Evolutionary conservation across 495 filamentous ascomycete genomes (phyloP).

Genomic region (Talaromyces nanjingensis): DNA sequence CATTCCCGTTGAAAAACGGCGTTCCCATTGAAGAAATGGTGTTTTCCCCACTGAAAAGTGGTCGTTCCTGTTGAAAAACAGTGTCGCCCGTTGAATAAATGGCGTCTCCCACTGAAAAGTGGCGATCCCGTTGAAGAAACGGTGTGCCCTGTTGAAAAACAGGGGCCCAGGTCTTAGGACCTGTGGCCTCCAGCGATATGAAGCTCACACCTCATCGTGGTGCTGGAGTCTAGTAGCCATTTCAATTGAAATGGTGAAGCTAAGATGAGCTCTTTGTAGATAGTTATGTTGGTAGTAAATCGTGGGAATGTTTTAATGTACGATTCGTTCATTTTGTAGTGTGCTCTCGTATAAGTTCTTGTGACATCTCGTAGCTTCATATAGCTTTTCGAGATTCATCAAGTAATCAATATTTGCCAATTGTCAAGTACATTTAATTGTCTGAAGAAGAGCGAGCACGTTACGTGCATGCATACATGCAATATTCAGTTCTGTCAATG

Average conservation of each 20-base stretch:
- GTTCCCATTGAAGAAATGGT: background rate
- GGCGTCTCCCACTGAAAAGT: no score
- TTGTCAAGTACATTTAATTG: no score
- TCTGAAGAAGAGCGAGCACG: no score
- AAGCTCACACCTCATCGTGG: conserved; percentile 11
- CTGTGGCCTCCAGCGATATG: conserved; percentile 10
- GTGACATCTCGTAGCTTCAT: no score
- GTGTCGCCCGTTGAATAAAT: background rate
- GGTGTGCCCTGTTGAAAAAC: background rate
- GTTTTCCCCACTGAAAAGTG: background rate
- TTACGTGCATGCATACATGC: background rate
- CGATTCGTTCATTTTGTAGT: no score
- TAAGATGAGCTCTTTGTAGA: conserved; percentile 11
- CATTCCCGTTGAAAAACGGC: no score
- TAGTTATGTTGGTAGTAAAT: background rate
- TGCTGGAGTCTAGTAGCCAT: conserved; percentile 10
- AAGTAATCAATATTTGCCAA: no score
- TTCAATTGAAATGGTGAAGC: conserved; percentile 2
- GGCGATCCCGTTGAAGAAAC: background rate
- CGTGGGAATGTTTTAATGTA: no score
- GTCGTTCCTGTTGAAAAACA: background rate
- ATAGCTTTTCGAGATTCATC: no score
- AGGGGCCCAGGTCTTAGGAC: background rate
- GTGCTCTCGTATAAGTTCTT: no score
- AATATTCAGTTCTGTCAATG: background rate